Evolutionary conservation across 2,329 filamentous ascomycete species (phyloP).

Genomic region (Dothistroma septosporum): DNA sequence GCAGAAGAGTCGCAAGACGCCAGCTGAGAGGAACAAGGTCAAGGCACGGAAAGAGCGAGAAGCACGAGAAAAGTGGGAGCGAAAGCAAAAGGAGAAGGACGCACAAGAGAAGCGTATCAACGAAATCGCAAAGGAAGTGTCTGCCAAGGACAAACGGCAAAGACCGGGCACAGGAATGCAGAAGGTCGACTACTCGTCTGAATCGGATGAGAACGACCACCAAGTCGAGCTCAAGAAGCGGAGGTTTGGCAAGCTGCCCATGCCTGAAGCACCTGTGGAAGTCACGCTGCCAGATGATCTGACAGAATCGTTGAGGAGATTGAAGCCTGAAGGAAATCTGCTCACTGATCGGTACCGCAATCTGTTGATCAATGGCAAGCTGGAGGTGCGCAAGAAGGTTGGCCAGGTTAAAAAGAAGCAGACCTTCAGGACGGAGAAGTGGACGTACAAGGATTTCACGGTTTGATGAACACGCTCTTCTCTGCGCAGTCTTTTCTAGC

Average conservation of each 20-base stretch:
- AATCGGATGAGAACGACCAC: slow-evolving; percentile 33
- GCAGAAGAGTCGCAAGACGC: slow-evolving; percentile 78
- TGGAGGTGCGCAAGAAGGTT: slow-evolving; percentile 76
- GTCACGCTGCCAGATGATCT: slow-evolving; percentile 50
- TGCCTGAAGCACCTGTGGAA: slow-evolving; percentile 63
- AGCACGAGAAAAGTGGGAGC: slow-evolving; percentile 68
- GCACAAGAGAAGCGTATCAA: slow-evolving; percentile 68
- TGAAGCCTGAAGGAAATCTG: slow-evolving; percentile 91
- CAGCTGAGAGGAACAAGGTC: slow-evolving; percentile 78
- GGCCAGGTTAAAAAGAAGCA: slow-evolving; percentile 78
- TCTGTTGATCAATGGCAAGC: slow-evolving; percentile 79
- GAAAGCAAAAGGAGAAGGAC: slow-evolving; percentile 67
- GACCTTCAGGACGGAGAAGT: slow-evolving; percentile 85
- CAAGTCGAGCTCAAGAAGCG: slow-evolving; percentile 58
- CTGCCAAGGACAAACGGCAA: slow-evolving; percentile 52
- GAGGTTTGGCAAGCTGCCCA: slow-evolving; percentile 65
- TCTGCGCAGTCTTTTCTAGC: no score
- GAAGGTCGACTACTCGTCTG: slow-evolving; percentile 14
- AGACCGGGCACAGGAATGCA: slow-evolving; percentile 13
- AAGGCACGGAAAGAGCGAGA: slow-evolving; percentile 87
- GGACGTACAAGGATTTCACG: slow-evolving; percentile 84
- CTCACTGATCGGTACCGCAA: slow-evolving; percentile 88
- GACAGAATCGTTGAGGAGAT: slow-evolving; percentile 46
- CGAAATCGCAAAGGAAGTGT: slow-evolving; percentile 62
- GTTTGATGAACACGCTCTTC: not conserved